These are phyloP conservation scores for Saccharomycopsis sp. DNA, from an alignment of 805 yeast genomes.

Conservation along the genomic window DNA sequence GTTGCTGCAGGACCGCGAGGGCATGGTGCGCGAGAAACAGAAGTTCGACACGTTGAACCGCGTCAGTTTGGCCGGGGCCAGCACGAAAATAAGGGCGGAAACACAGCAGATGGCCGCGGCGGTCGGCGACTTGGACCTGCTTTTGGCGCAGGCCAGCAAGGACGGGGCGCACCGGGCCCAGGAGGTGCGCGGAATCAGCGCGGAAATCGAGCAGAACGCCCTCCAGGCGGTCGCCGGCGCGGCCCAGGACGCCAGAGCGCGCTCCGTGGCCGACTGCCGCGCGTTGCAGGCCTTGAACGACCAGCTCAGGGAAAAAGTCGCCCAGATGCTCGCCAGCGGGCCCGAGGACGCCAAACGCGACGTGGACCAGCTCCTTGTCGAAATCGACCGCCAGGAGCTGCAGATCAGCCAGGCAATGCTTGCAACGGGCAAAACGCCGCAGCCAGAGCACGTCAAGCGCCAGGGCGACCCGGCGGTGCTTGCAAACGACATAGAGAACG, in stretches of 20 bases:
- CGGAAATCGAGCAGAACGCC: neutral
- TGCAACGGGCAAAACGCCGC: conserved; percentile 30
- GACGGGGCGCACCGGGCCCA: neutral
- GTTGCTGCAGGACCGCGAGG: neutral
- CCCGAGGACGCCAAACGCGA: conserved; percentile 22
- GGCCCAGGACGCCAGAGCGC: neutral
- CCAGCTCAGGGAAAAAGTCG: conserved; percentile 1
- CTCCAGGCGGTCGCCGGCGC: neutral
- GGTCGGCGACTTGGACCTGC: neutral
- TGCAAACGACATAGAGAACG: neutral
- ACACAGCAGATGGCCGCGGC: neutral
- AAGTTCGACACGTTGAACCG: conserved; percentile 9
- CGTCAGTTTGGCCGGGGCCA: neutral
- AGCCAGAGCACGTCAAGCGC: neutral
- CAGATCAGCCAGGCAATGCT: conserved; percentile 24
- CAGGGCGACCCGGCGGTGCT: neutral
- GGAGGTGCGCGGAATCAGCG: neutral
- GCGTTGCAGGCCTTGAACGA: neutral
- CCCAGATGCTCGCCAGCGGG: conserved; percentile 3
- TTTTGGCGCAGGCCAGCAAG: neutral
- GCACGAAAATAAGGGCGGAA: neutral
- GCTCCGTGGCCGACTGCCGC: conserved; percentile 1
- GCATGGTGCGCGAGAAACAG: conserved; percentile 3
- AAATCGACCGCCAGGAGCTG: conserved; percentile 24
- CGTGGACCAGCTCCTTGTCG: conserved; percentile 21